Percentiles rank a stretch among this genome's conserved stretches.
phyloP scores from a whole-genome alignment of 441 rosid species.

The Aquilaria agallochum region DNA sequence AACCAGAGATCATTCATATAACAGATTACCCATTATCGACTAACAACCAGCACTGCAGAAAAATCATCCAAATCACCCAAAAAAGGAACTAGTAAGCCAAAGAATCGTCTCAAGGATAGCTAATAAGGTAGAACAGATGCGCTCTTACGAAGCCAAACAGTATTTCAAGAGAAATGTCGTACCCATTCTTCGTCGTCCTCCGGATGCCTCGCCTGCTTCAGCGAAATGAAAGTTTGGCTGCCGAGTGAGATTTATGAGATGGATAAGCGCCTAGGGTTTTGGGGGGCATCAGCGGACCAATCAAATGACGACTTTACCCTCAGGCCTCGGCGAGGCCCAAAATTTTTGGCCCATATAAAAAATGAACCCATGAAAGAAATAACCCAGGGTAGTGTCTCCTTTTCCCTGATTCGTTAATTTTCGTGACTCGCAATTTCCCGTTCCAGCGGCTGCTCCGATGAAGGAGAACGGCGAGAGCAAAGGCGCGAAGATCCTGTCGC shows the following conservation, averaged over 20 bases:
- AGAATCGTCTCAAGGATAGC: not conserved
- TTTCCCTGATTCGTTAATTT: not conserved
- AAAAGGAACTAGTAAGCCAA: no score
- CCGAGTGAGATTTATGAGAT: not conserved
- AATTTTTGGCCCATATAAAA: no score
- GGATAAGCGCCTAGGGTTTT: conserved; percentile 18
- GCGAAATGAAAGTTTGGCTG: conserved; percentile 4
- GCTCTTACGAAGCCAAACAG: no score
- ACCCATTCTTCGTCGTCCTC: conserved; percentile 25
- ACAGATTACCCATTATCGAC: not conserved
- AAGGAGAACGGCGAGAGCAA: conserved; percentile 25
- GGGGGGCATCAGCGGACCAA: not conserved
- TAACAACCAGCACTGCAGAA: not conserved
- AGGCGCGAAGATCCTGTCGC: conserved; percentile 39
- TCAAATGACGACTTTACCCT: conserved; percentile 17
- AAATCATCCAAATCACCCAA: not conserved
- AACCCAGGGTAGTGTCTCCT: no score
- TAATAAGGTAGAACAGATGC: not conserved
- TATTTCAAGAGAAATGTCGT: conserved; percentile 6
- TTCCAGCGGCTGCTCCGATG: conserved; percentile 18
- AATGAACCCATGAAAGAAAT: no score
- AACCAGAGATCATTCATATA: no score
- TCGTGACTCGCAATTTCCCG: not conserved
- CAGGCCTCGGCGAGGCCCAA: no score
- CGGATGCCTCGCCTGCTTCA: conserved; percentile 11